These are phyloP conservation scores for Blastobotrys aristatus DNA, from an alignment of 1,139 yeast species.

Conservation along the genomic window DNA sequence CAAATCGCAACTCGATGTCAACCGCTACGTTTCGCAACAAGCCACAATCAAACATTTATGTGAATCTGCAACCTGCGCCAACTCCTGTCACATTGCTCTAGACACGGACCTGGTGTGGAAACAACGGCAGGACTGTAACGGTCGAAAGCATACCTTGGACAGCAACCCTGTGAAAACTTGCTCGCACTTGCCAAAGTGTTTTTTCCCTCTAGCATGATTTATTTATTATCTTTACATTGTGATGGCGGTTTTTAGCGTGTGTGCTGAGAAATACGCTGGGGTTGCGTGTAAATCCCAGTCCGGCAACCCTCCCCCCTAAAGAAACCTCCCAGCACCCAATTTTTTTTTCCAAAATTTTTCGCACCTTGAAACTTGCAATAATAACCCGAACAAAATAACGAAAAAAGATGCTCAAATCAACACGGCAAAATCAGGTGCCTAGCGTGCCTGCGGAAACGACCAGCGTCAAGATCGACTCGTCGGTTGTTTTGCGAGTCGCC, in stretches of 20 bases:
- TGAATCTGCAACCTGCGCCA: constrained; percentile 8
- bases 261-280: background rate
- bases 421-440: constrained; percentile 14
- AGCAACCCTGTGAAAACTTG: constrained; percentile 3
- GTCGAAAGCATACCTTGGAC: background rate
- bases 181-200: constrained; percentile 10
- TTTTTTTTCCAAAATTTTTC: background rate
- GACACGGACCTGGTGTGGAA: background rate
- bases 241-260: background rate
- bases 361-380: background rate
- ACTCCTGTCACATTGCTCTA: constrained; percentile 3
- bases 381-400: too few species aligned
- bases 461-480: constrained; percentile 33
- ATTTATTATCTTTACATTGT: background rate
- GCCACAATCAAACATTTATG: constrained; percentile 8
- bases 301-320: too few species aligned
- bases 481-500: constrained; percentile 61
- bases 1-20: background rate
- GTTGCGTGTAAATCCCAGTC: background rate
- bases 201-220: constrained; percentile 3
- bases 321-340: background rate
- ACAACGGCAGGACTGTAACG: constrained; percentile 1
- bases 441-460: constrained; percentile 23
- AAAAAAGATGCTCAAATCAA: background rate
- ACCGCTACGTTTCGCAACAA: background rate